Percentiles rank a stretch among this genome's conserved stretches.
These are phyloP conservation scores for Corniculantispora saksenae DNA, from an alignment of 2,329 filamentous ascomycete species.

Conservation along the genomic window DNA sequence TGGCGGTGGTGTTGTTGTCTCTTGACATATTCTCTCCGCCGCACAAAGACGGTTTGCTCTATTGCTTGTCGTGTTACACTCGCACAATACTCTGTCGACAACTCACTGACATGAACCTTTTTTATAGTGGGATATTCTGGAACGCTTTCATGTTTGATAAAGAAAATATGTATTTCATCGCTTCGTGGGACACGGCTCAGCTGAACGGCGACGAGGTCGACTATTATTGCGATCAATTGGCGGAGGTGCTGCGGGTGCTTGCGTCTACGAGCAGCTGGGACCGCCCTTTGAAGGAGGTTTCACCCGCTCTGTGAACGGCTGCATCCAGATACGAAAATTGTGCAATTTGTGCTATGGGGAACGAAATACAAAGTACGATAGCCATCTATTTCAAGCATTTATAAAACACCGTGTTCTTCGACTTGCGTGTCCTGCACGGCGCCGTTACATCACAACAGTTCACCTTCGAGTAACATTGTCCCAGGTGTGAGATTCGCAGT, in stretches of 20 bases:
- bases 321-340: background rate
- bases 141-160: conserved; percentile 39
- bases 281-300: conserved; percentile 30
- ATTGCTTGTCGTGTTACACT: background rate
- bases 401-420: background rate
- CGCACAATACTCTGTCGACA: background rate
- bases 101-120: background rate
- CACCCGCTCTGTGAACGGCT: conserved; percentile 17
- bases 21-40: background rate
- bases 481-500: too few species aligned
- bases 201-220: conserved; percentile 36
- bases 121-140: conserved; percentile 38
- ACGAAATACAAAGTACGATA: background rate
- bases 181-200: conserved; percentile 44
- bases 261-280: conserved; percentile 31
- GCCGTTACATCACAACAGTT: too few species aligned
- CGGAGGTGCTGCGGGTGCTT: conserved; percentile 33
- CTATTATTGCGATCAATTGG: conserved; percentile 31
- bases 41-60: background rate
- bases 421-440: background rate
- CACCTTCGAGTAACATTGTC: too few species aligned
- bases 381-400: background rate
- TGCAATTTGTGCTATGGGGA: background rate
- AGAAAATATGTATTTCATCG: conserved; percentile 36
- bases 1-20: background rate